Evolutionary conservation across 139 green algal genomes (phyloP).

Genomic region (Chlorella sorokiniana): DNA sequence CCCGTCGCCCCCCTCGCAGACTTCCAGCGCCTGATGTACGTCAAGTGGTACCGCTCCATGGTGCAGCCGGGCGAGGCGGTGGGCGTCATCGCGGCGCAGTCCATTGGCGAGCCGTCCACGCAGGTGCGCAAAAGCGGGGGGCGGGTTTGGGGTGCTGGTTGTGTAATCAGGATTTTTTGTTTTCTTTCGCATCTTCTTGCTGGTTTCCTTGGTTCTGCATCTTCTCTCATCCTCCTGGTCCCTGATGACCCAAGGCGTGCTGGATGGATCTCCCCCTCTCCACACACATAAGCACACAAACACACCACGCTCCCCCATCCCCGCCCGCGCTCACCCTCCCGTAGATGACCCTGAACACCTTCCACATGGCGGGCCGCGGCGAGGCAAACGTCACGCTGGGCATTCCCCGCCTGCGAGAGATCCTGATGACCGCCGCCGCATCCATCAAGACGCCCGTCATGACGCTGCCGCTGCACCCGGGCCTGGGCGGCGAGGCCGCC

Average conservation of each 20-base stretch:
- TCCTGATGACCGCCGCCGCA: constrained; percentile 92
- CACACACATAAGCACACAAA: not conserved
- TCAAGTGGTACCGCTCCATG: constrained; percentile 85
- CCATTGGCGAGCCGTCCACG: constrained; percentile 90
- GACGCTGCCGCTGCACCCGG: constrained; percentile 78
- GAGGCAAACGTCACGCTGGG: constrained; percentile 98
- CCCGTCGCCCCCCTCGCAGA: constrained; percentile 31
- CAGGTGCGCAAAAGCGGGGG: constrained; percentile 37
- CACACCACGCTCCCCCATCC: not conserved
- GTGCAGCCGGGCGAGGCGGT: constrained; percentile 90
- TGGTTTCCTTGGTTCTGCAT: no score
- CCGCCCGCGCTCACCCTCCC: not conserved
- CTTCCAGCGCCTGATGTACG: constrained; percentile 78
- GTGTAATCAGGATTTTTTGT: not conserved
- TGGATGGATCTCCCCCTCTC: not conserved
- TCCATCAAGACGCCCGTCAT: constrained; percentile 93
- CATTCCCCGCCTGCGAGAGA: constrained; percentile 94
- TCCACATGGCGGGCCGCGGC: constrained; percentile 92
- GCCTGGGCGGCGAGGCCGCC: not conserved
- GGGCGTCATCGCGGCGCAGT: constrained; percentile 94
- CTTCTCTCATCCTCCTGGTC: no score
- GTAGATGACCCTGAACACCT: constrained; percentile 96
- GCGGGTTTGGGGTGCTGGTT: not conserved
- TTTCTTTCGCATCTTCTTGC: not conserved
- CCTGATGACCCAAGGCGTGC: no score